Conservation (phyloP, 768 basidiomycete species). For the Mycena albidolilacea region DNA sequence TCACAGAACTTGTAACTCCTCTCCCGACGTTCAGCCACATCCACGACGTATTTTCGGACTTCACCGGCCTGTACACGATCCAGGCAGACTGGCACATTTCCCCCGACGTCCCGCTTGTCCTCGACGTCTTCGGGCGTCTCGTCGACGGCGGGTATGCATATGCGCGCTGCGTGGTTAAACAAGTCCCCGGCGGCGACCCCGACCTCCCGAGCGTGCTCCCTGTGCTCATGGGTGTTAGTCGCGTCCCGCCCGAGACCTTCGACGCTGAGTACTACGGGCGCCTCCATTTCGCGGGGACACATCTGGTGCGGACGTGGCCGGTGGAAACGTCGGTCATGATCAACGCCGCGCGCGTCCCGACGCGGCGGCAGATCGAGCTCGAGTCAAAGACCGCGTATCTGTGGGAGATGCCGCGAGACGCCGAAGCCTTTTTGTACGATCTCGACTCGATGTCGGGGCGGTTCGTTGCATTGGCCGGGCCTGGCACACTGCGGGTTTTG, state of each 20-base stretch:
- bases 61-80: not conserved
- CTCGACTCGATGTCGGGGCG: slow-evolving; percentile 28
- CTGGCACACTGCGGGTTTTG: slow-evolving; percentile 18
- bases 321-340: not conserved
- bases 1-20: slow-evolving; percentile 24
- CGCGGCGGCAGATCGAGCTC: slow-evolving; percentile 26
- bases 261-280: slow-evolving; percentile 11
- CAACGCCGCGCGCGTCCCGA: slow-evolving; percentile 15
- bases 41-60: slow-evolving; percentile 5
- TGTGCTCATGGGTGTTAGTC: slow-evolving; percentile 29
- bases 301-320: slow-evolving; percentile 24
- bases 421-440: slow-evolving; percentile 7
- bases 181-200: slow-evolving; percentile 8
- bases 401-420: slow-evolving; percentile 4
- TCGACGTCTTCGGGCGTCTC: slow-evolving; percentile 30
- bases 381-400: slow-evolving; percentile 17
- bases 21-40: slow-evolving; percentile 26
- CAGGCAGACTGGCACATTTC: slow-evolving; percentile 31
- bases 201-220: slow-evolving; percentile 31
- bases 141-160: slow-evolving; percentile 12
- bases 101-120: slow-evolving; percentile 16
- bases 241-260: slow-evolving; percentile 2
- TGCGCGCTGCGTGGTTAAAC: slow-evolving; percentile 22
- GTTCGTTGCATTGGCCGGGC: not conserved
- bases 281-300: slow-evolving; percentile 14